Evolutionary conservation across 495 filamentous ascomycete genomes (phyloP).

Genomic region (Podospora conica): DNA sequence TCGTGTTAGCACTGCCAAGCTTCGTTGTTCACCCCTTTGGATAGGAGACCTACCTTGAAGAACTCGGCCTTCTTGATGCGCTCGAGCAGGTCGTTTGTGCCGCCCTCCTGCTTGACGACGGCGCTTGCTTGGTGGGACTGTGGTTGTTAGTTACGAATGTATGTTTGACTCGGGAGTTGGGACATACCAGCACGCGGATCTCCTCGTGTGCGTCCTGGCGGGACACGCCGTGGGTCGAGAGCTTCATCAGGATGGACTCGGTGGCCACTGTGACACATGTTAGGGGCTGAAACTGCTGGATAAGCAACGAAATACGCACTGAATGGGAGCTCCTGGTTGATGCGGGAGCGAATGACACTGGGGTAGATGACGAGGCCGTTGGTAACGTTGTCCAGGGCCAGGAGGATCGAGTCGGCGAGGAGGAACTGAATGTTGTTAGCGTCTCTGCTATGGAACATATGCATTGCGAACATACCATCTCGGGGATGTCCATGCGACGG

Average conservation of each 20-base stretch:
- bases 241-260: conserved; percentile 82
- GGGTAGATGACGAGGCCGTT: conserved; percentile 84
- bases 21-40: neutral
- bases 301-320: conserved; percentile 26
- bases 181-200: conserved; percentile 63
- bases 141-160: neutral
- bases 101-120: conserved; percentile 72
- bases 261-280: conserved; percentile 50
- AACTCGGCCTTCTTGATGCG: conserved; percentile 68
- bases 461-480: conserved; percentile 31
- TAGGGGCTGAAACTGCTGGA: neutral
- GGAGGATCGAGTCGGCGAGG: conserved; percentile 72
- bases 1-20: neutral
- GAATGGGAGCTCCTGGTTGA: conserved; percentile 81
- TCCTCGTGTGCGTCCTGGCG: conserved; percentile 91
- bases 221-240: conserved; percentile 65
- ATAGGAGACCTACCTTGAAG: conserved; percentile 48
- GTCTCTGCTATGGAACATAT: neutral
- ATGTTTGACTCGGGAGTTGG: neutral
- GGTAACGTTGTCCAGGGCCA: conserved; percentile 76
- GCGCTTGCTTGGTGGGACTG: conserved; percentile 70
- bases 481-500: conserved; percentile 57
- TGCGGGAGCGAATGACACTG: conserved; percentile 58
- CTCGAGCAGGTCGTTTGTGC: conserved; percentile 77
- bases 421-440: conserved; percentile 47